Base-by-base conservation (phyloP, 495 filamentous ascomycete species). In the Xylona heveae region DNA sequence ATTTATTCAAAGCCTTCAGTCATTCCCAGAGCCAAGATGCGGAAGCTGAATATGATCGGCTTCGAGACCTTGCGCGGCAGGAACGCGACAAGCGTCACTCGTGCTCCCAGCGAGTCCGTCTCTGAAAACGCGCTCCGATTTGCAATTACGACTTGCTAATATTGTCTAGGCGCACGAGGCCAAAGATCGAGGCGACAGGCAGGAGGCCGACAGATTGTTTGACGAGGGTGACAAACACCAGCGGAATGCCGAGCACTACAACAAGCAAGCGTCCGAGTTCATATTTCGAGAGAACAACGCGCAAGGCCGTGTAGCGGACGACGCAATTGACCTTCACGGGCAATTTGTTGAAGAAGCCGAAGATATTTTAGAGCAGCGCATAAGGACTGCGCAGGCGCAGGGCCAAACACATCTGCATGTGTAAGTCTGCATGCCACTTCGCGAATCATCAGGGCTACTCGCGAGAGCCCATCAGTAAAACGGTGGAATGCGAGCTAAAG, bases 201-300 rank as follows among this genome's bases (percentile, higher is more conserved):
- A 66, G 3, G 54, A 42, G 23, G 88, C 88, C 30, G 82, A 92
- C 52, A 47, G 74, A 25, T 59, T 90, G 15, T 82, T 74, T 5
- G 71, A 88, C 38, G 68, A 90, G 52, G 80, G 77, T 39, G 94
- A 95, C 50, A 47, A 53, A 24, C 84, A 95, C 49, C 79, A 71
- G 19, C 63, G 63, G 27, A 59, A 72, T 40, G 78, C 81, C 66
- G 75, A 83, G 28, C 55, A 66, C 19, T 84, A 83, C 49, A 93
- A 93, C 59, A 64, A 61, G 37, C 77, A 90, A 51, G 88, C 88
- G 5, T 79, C 79, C 20, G 79, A 93, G 33, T 90, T 66, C 50
- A 95, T 95, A 40, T 94, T 95, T 62, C 68, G 78, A 2, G 79
- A 81, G 52, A 93, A 94, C 52, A 97, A 94, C 50, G 65, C 75